These are phyloP conservation scores for Penicillium coffeae DNA, from an alignment of 495 filamentous ascomycete genomes.

Conservation along the genomic window DNA sequence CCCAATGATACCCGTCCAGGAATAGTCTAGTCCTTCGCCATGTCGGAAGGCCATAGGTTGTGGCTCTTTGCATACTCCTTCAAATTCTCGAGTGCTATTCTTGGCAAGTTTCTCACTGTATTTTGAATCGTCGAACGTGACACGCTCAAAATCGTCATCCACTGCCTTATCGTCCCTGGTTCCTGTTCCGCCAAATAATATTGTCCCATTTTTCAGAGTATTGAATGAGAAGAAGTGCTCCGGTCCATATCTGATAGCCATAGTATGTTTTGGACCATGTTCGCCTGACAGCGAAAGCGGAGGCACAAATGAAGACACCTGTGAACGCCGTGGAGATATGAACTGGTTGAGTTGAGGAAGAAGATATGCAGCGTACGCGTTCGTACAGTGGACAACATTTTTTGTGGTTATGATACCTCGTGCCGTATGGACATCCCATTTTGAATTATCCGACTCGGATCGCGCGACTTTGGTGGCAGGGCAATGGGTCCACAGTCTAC, in stretches of 20 bases:
- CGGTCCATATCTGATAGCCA: slow-evolving; percentile 5
- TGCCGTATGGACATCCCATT: slow-evolving; percentile 9
- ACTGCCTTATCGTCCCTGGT: neutral
- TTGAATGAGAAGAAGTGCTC: slow-evolving; percentile 12
- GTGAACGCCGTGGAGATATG: slow-evolving; percentile 7
- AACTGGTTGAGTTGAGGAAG: slow-evolving; percentile 5
- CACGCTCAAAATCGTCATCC: neutral
- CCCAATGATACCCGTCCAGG: slow-evolving; percentile 9
- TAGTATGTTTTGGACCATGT: slow-evolving; percentile 3
- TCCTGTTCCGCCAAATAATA: slow-evolving; percentile 9
- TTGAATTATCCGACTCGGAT: neutral
- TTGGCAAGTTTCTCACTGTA: slow-evolving; percentile 1
- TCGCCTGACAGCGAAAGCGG: slow-evolving; percentile 1
- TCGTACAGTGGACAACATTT: slow-evolving; percentile 10
- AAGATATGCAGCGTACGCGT: slow-evolving; percentile 7
- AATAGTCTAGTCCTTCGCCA: slow-evolving; percentile 9
- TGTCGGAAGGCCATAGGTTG: neutral
- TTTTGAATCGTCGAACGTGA: slow-evolving; percentile 8
- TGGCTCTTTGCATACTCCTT: neutral
- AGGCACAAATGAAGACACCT: slow-evolving; percentile 9
- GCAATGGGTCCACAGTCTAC: slow-evolving; percentile 12
- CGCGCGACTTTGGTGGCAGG: slow-evolving; percentile 1
- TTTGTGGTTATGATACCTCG: slow-evolving; percentile 6
- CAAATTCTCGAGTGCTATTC: slow-evolving; percentile 3
- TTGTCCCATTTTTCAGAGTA: slow-evolving; percentile 6